These are phyloP conservation scores for Termitomyces heimii DNA, from an alignment of 768 basidiomycete species.

Conservation along the genomic window DNA sequence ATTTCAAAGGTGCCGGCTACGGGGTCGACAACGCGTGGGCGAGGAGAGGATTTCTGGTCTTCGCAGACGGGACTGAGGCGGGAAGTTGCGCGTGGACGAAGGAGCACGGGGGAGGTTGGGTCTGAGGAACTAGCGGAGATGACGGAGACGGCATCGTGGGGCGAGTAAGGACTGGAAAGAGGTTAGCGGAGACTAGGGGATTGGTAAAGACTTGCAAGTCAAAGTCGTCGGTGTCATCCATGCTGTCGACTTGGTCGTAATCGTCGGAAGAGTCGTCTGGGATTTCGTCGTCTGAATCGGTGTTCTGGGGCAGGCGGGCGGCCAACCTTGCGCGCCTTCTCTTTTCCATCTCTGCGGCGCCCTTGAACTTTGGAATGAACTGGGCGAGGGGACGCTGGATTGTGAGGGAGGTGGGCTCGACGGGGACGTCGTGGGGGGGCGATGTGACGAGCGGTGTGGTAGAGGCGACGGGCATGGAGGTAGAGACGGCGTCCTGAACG, in stretches of 20 bases:
- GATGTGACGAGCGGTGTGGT: constrained; percentile 19
- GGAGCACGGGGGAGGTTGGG: constrained; percentile 41
- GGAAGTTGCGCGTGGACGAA: constrained; percentile 28
- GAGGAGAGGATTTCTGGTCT: constrained; percentile 24
- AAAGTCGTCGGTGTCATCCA: constrained; percentile 69
- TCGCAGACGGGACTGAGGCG: constrained; percentile 65
- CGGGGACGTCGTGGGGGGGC: constrained; percentile 7
- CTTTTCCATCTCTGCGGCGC: constrained; percentile 83
- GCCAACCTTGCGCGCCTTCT: constrained; percentile 61
- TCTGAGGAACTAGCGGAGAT: constrained; percentile 53
- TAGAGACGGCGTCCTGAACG: constrained; percentile 26
- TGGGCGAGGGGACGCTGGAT: constrained; percentile 40
- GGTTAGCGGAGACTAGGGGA: neutral
- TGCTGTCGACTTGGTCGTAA: constrained; percentile 44
- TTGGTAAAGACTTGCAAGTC: constrained; percentile 56
- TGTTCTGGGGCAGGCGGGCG: constrained; percentile 43
- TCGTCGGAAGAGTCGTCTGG: constrained; percentile 41
- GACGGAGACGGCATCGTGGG: constrained; percentile 53
- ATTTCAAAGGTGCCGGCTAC: constrained; percentile 49
- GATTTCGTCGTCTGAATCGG: constrained; percentile 52
- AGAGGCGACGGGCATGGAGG: constrained; percentile 21
- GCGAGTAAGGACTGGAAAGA: constrained; percentile 57
- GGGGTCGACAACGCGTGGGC: constrained; percentile 16
- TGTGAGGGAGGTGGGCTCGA: constrained; percentile 23
- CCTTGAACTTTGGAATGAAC: constrained; percentile 76